A percentile compares a stretch with the other conserved stretches of the same genome.
These are phyloP conservation scores for Tephrocybe rancida DNA, from an alignment of 768 basidiomycete species.

Conservation along the genomic window DNA sequence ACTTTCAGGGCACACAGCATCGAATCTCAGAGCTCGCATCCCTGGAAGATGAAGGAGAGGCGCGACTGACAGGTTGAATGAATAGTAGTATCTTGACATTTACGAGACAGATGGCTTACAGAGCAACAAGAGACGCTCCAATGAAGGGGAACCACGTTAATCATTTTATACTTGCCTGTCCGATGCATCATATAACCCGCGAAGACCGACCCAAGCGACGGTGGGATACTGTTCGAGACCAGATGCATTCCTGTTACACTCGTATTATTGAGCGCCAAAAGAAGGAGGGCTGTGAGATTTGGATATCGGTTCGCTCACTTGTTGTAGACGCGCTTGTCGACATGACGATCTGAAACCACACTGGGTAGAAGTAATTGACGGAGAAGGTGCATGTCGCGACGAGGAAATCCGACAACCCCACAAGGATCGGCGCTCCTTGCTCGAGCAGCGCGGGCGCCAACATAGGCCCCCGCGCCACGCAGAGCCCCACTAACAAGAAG, in stretches of 20 bases:
- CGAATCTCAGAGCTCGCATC: too few species aligned
- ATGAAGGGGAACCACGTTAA: conserved; percentile 64
- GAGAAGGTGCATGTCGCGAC: conserved; percentile 76
- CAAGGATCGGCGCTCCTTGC: too few species aligned
- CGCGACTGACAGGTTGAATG: conserved; percentile 51
- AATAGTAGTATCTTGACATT: conserved; percentile 22
- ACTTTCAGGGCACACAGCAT: too few species aligned
- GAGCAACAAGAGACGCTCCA: conserved; percentile 50
- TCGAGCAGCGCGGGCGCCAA: too few species aligned
- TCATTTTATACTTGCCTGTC: conserved; percentile 59
- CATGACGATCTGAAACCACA: conserved; percentile 82
- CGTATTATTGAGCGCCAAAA: background rate
- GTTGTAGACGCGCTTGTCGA: conserved; percentile 62
- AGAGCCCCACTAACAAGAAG: too few species aligned
- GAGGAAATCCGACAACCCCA: too few species aligned
- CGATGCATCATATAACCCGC: conserved; percentile 70
- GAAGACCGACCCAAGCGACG: conserved; percentile 63
- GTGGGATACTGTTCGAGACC: conserved; percentile 59
- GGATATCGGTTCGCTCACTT: conserved; percentile 18
- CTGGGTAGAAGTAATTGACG: conserved; percentile 78
- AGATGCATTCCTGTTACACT: conserved; percentile 53
- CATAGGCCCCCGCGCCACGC: too few species aligned
- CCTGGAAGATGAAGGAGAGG: conserved; percentile 65
- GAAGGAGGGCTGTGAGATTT: background rate
- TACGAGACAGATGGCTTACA: too few species aligned